Percentiles rank a stretch among this genome's conserved stretches.
These are phyloP conservation scores for Ottelia alismoides DNA, from an alignment of 106 monocot genomes.

Conservation along the genomic window DNA sequence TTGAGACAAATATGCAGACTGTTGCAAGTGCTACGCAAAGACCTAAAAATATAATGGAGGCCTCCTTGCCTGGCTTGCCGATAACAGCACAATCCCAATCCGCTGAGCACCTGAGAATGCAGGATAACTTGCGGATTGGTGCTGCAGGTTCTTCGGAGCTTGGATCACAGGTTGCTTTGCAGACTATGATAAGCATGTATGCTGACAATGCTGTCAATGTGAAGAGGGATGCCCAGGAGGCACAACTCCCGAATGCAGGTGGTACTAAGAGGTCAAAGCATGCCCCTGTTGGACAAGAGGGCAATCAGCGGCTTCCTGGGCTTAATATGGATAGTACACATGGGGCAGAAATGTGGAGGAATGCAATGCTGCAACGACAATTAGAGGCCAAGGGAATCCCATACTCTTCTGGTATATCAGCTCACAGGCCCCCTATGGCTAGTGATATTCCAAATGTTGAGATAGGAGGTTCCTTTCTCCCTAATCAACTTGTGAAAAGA, in stretches of 20 bases:
- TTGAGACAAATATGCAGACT: too few relatives aligned
- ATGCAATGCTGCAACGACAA: constrained; percentile 34
- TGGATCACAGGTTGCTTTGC: constrained; percentile 26
- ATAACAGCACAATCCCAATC: constrained; percentile 22
- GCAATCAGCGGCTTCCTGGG: constrained; percentile 27
- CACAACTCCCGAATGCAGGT: constrained; percentile 18
- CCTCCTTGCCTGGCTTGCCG: constrained; percentile 25
- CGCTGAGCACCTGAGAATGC: constrained; percentile 21
- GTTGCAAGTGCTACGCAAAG: too few relatives aligned
- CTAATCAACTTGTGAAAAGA: constrained; percentile 50
- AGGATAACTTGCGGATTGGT: constrained; percentile 19
- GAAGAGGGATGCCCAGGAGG: constrained; percentile 52
- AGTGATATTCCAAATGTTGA: constrained; percentile 41
- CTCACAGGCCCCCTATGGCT: constrained; percentile 29
- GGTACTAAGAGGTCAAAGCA: constrained; percentile 42
- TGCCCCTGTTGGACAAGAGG: constrained; percentile 29
- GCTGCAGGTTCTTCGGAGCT: constrained; percentile 19
- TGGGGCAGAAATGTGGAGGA: constrained; percentile 58
- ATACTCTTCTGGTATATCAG: constrained; percentile 19
- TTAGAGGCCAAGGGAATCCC: constrained; percentile 40
- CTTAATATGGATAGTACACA: constrained; percentile 27
- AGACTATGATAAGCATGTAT: constrained; percentile 32
- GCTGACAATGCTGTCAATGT: constrained; percentile 15
- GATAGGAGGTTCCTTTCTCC: constrained; percentile 33
- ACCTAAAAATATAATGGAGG: too few relatives aligned